Percentiles rank a stretch among this genome's conserved stretches.
Conservation (phyloP, 257 asterid species). For the Osmanthus fragrans region DNA sequence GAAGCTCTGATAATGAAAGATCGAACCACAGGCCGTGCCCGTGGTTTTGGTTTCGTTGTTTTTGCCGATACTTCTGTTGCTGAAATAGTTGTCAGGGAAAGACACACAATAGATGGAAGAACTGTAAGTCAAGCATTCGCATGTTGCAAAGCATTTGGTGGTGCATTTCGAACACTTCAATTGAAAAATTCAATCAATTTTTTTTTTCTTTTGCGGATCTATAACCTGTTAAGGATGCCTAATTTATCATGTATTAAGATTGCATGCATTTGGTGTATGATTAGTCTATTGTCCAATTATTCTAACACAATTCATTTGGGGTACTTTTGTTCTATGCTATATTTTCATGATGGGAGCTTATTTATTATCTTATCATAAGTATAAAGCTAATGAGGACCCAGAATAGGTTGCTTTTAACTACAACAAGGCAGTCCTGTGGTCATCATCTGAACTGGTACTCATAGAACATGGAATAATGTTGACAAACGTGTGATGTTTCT, state of each 20-base stretch:
- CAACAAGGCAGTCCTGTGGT: background rate
- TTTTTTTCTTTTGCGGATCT: background rate
- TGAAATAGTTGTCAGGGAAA: conserved; percentile 80
- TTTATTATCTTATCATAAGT: too few relatives aligned
- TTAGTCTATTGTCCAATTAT: background rate
- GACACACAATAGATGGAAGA: conserved; percentile 81
- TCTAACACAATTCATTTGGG: background rate
- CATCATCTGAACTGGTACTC: background rate
- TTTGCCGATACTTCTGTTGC: conserved; percentile 83
- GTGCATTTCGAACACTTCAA: conserved; percentile 1
- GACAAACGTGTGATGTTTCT: conserved; percentile 16
- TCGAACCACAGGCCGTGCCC: conserved; percentile 92
- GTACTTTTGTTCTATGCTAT: background rate
- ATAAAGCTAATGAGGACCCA: background rate
- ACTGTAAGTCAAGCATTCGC: conserved; percentile 58
- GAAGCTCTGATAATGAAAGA: conserved; percentile 94
- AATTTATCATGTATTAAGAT: conserved; percentile 1
- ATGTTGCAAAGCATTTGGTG: conserved; percentile 13
- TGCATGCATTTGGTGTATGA: background rate
- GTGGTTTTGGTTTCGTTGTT: conserved; percentile 92
- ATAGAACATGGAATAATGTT: background rate
- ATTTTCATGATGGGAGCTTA: conserved; percentile 8
- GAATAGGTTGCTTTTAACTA: background rate
- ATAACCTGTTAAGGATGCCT: background rate
- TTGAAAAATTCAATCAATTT: background rate